These are phyloP conservation scores for Fomitopsis betulina DNA, from an alignment of 1,284 basidiomycete species.

Conservation along the genomic window DNA sequence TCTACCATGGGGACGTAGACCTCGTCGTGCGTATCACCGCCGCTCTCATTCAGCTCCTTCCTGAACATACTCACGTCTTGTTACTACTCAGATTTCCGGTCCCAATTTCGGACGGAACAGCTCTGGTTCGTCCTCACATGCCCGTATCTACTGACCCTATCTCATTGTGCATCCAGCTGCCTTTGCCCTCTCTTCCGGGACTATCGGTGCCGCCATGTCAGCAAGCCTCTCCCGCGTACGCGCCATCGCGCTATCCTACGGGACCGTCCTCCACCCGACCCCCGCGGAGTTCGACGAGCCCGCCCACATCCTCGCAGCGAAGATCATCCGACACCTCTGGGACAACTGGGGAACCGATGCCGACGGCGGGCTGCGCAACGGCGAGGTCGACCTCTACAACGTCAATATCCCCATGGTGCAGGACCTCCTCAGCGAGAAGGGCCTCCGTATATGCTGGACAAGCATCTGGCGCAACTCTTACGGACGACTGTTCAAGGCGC, in stretches of 20 bases:
- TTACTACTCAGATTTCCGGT: conserved; percentile 56
- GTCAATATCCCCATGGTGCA: conserved; percentile 78
- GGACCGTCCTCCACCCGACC: conserved; percentile 71
- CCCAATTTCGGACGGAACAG: conserved; percentile 81
- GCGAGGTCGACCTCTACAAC: conserved; percentile 76
- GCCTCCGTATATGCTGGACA: conserved; percentile 69
- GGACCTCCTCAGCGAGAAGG: conserved; percentile 48
- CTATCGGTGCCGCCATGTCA: conserved; percentile 85
- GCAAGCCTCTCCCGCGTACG: conserved; percentile 68
- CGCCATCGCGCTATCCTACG: conserved; percentile 82
- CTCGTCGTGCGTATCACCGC: conserved; percentile 57
- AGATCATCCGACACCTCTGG: conserved; percentile 73
- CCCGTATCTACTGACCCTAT: background rate
- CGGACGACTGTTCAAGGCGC: conserved; percentile 63
- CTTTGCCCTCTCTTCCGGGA: conserved; percentile 85
- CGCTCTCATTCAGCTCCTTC: background rate
- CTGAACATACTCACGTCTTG: background rate
- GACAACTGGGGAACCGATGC: conserved; percentile 72
- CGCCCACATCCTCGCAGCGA: conserved; percentile 63
- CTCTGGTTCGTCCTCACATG: conserved; percentile 42
- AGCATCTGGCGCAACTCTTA: conserved; percentile 76
- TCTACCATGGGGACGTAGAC: conserved; percentile 82
- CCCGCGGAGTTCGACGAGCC: conserved; percentile 56
- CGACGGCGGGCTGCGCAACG: conserved; percentile 47
- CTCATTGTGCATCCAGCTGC: conserved; percentile 47